These are phyloP conservation scores for Dioszegia hungarica DNA, from an alignment of 768 basidiomycete genomes.

Conservation along the genomic window DNA sequence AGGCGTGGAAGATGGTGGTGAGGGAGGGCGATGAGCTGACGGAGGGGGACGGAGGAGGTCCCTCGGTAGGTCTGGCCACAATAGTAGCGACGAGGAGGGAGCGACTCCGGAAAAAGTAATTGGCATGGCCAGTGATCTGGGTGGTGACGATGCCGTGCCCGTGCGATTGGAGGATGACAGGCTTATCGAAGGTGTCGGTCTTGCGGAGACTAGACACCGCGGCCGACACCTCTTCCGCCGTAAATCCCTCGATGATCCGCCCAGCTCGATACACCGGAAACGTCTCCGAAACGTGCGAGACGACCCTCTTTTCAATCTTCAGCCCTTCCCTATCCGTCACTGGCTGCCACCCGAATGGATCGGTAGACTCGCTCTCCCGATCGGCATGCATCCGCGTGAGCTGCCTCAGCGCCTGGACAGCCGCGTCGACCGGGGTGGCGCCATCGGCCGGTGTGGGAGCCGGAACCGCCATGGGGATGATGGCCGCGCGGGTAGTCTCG, in stretches of 20 bases:
- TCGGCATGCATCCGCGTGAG: constrained; percentile 65
- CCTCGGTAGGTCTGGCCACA: constrained; percentile 54
- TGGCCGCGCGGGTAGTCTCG: constrained; percentile 37
- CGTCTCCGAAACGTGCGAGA: constrained; percentile 68
- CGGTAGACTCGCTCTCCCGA: constrained; percentile 52
- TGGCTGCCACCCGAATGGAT: constrained; percentile 64
- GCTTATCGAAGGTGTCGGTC: constrained; percentile 70
- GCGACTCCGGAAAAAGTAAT: constrained; percentile 85
- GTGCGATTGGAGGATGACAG: constrained; percentile 66
- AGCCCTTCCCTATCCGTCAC: constrained; percentile 69
- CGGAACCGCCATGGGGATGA: constrained; percentile 37
- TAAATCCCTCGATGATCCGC: constrained; percentile 87
- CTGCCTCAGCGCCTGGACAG: constrained; percentile 74
- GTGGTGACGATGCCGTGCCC: constrained; percentile 68
- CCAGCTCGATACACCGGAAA: constrained; percentile 82
- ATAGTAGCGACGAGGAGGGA: constrained; percentile 78
- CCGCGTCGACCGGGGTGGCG: constrained; percentile 48
- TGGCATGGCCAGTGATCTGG: constrained; percentile 68
- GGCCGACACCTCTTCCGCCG: constrained; percentile 81
- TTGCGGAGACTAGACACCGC: constrained; percentile 66
- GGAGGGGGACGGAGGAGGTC: constrained; percentile 44
- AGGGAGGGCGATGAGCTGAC: constrained; percentile 46
- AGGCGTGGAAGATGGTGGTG: constrained; percentile 71
- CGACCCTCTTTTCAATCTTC: constrained; percentile 68
- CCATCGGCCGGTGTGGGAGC: constrained; percentile 15